phyloP scores from a whole-genome alignment of 2,329 filamentous ascomycete species.

The Hypomyces rosellus region DNA sequence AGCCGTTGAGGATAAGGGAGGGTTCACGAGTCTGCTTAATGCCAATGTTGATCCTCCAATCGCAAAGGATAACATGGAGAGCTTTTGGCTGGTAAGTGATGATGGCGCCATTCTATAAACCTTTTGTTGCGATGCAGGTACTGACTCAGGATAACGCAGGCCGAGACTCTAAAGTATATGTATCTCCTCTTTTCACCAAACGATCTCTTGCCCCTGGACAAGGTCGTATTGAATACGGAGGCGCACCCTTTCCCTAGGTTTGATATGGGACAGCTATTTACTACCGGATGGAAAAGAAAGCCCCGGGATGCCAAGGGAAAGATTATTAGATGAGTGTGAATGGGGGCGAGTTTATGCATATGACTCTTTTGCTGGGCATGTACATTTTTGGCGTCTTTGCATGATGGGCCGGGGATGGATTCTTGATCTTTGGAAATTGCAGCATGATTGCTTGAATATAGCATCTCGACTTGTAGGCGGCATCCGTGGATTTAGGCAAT shows the following conservation, averaged over 20 bases:
- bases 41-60: constrained; percentile 65
- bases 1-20: constrained; percentile 66
- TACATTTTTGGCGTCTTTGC: no score
- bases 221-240: constrained; percentile 93
- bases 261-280: constrained; percentile 68
- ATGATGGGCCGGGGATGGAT: no score
- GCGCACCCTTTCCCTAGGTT: constrained; percentile 87
- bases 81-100: constrained; percentile 82
- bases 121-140: no score
- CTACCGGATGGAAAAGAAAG: constrained; percentile 74
- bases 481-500: no score
- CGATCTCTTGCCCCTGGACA: constrained; percentile 75
- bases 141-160: constrained; percentile 39
- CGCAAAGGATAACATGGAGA: constrained; percentile 90
- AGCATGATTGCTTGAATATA: no score
- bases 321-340: constrained; percentile 21
- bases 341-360: background rate
- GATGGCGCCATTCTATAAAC: no score
- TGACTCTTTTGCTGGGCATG: no score
- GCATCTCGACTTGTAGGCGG: no score
- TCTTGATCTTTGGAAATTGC: no score
- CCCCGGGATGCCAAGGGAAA: constrained; percentile 45
- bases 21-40: constrained; percentile 75
- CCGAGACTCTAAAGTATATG: constrained; percentile 96
- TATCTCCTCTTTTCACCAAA: constrained; percentile 87